Conservation (phyloP, 1,284 basidiomycete species). For the Chalciporus sp. region DNA sequence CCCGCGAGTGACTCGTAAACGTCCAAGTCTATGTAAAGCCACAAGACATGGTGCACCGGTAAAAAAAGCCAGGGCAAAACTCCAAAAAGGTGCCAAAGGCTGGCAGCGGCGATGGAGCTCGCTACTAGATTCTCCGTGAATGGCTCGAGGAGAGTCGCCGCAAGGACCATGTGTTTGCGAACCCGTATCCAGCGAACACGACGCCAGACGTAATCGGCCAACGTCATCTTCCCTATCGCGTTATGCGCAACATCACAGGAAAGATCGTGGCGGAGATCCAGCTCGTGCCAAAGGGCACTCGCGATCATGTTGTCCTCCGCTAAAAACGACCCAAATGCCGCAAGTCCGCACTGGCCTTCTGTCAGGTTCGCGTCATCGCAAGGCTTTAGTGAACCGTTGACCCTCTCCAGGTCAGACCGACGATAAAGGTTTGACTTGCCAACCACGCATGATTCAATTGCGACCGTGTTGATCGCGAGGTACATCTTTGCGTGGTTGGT, state of each 20-base stretch:
- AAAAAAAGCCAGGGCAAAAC: slow-evolving; percentile 57
- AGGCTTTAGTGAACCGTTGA: slow-evolving; percentile 63
- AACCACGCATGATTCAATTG: slow-evolving; percentile 93
- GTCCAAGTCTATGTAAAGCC: slow-evolving; percentile 73
- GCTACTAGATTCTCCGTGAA: slow-evolving; percentile 84
- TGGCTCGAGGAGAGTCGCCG: slow-evolving; percentile 85
- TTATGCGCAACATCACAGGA: slow-evolving; percentile 89
- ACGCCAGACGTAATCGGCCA: slow-evolving; percentile 81
- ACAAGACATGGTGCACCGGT: slow-evolving; percentile 54
- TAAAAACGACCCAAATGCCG: slow-evolving; percentile 82
- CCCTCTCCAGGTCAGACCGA: slow-evolving; percentile 80
- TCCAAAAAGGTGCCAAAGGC: slow-evolving; percentile 55
- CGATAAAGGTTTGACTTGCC: slow-evolving; percentile 97
- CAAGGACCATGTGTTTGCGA: slow-evolving; percentile 86
- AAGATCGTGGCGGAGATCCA: slow-evolving; percentile 82
- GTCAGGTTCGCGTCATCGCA: slow-evolving; percentile 30
- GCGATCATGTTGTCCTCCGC: slow-evolving; percentile 98
- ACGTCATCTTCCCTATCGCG: slow-evolving; percentile 83
- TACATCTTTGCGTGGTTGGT: slow-evolving; percentile 99
- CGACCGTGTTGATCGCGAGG: slow-evolving; percentile 87
- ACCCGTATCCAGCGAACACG: slow-evolving; percentile 94
- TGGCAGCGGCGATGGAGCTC: slow-evolving; percentile 63
- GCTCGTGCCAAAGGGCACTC: slow-evolving; percentile 86
- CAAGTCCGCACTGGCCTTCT: slow-evolving; percentile 56
- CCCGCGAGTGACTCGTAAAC: slow-evolving; percentile 75